These are phyloP conservation scores for Punica granatum DNA, from an alignment of 345 rosid species.

Conservation along the genomic window DNA sequence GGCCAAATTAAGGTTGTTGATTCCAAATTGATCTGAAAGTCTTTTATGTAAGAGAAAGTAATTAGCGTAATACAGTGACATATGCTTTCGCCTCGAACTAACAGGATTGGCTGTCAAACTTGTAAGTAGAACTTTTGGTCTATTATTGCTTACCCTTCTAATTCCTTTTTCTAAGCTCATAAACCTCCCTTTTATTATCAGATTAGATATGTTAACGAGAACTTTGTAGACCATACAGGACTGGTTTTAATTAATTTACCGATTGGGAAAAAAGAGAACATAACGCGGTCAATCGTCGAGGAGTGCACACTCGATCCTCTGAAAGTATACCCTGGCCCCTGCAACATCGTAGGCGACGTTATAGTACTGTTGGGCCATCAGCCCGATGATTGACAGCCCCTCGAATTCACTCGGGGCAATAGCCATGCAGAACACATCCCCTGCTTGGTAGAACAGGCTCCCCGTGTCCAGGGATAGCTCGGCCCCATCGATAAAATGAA, in stretches of 20 bases:
- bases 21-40: too few relatives aligned
- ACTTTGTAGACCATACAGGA: too few relatives aligned
- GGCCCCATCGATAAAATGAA: slow-evolving; percentile 43
- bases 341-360: slow-evolving; percentile 26
- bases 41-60: too few relatives aligned
- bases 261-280: not conserved
- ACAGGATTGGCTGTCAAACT: too few relatives aligned
- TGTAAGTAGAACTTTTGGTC: too few relatives aligned
- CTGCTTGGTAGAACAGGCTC: slow-evolving; percentile 37
- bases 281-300: slow-evolving; percentile 10
- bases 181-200: too few relatives aligned
- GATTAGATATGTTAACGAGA: too few relatives aligned
- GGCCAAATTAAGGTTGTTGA: too few relatives aligned
- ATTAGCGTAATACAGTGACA: too few relatives aligned
- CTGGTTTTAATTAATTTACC: not conserved
- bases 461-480: slow-evolving; percentile 39
- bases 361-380: slow-evolving; percentile 35
- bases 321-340: slow-evolving; percentile 12
- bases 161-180: too few relatives aligned
- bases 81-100: too few relatives aligned
- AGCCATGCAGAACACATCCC: slow-evolving; percentile 40
- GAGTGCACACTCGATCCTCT: slow-evolving; percentile 27
- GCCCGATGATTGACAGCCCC: slow-evolving; percentile 19
- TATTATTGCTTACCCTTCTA: too few relatives aligned
- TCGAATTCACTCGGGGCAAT: slow-evolving; percentile 17